Base-by-base conservation (phyloP, 306 rosid species). In the Ziziphus jujuba region DNA sequence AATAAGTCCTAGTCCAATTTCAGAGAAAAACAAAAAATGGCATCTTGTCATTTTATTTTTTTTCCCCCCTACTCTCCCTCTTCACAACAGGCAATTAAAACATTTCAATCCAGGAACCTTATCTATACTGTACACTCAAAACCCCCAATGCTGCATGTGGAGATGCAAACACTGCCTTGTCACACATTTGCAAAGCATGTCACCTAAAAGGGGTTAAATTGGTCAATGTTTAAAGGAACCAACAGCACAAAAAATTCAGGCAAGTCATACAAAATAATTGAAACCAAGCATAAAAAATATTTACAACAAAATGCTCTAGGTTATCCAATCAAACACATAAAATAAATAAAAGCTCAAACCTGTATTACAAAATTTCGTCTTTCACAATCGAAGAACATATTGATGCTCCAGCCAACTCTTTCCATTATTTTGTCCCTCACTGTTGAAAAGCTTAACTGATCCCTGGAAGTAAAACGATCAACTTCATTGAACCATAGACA, bases 401-500 rank as follows among this genome's bases (percentile, higher is more conserved):
- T 84, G 70, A 90, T 48, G 65, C 85, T 67, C 99, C 99, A 93
- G 48, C 72, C 79, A 68, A 84, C 86, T 78, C 72, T 90, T 63
- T 84, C 82, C 92, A 80, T 87, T 69, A 93, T 71, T 78, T 86
- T 93, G 77, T 90, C 99, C 70, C 99, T 83, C 40, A 87, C 97
- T 6, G 87, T 90, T 61, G 97, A 83, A 79, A 93, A 90, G 86
- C 99, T 93, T 66, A 93, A 75, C 79, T 93, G 99, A 79, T 93
- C 99, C 78, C 97, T 83, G 14, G 97, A 91, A 70, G 97, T 93
- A 75, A 93, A 93, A 65, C 95, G 97, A 74, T 90, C 97, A 28
- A 93, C 97, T 80, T 93, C 97, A 43, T 93, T 90, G 89, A 93
- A 93, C 99, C 99, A 93, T 56, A 88, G 90, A 75, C 99, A 93